Base-by-base conservation (phyloP, 176 grass and related monocot genomes). In the Tillandsia leiboldiana region DNA sequence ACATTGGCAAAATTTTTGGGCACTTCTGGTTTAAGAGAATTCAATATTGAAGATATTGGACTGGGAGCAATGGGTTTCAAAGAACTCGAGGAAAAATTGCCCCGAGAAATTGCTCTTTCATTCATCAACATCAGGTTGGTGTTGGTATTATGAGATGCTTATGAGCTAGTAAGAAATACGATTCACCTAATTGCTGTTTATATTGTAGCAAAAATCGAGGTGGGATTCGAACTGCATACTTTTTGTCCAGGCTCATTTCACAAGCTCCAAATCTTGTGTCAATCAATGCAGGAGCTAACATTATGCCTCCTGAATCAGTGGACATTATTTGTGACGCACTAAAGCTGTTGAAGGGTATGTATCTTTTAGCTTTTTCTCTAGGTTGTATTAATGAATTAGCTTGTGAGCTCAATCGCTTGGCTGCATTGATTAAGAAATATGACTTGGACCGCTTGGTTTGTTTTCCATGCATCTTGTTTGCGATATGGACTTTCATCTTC, bases 61-160 rank as follows among this genome's bases (percentile, higher is more conserved):
- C 57, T 91, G 49, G 89, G 89, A 63, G 24, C 73, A 62, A 2
- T 65, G 59, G 89, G 89, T 27, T 91, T 91, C 53, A 69, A 85
- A 72, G 66, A 82, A 64, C 82, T 91, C 9, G 79, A 82, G 73
- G 24, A 91, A 82, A 50, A 68, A 68, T 72, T 87, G 67, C 82
- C 89, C 63, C 71, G 15, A 12, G 48, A 84, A 27, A 58, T 82
- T 48, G 12, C 73, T 54, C 76, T 91, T 82, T 71, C 50, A 10
- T 67, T 68, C 51, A 91, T 91, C 73, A 85, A 91, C 27, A 72
- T 91, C 77, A 91, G 89, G 85, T 91, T 80, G 23, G 48, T 48
- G 11, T 66, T 58, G 8, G 29, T 26, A 73, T n/a, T 8, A 26
- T 48, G 24, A 18, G 33, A 48, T 59, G 15, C 33, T 26, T 73